Base-by-base conservation (phyloP, 495 filamentous ascomycete genomes). In the Podospora fimiseda region DNA sequence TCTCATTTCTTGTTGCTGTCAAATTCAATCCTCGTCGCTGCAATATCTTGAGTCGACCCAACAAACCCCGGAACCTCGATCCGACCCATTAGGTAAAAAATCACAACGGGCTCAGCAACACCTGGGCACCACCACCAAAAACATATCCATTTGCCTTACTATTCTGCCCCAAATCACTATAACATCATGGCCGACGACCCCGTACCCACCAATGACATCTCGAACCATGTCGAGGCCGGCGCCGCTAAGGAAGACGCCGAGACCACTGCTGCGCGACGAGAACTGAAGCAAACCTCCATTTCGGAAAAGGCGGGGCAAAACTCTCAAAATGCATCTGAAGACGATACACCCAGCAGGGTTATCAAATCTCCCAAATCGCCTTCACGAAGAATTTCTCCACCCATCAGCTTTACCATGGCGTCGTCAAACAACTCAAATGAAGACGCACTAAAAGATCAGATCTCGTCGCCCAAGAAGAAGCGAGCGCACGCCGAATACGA, bases 381-480 rank as follows among this genome's bases (percentile, higher is more conserved):
- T 8, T 38, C 49, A 4, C 36, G 48, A 21, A 40, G 38, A 43
- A 27, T 52, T 8, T 73, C 71, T n/a, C 68, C 64, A 52, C 68
- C 67, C 30, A 56, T 52, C 48, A 58, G 53, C 36, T 57, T 63
- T 19, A 46, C 69, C n/a, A n/a, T n/a, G n/a, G n/a, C n/a, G n/a
- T n/a, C n/a, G n/a, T n/a, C n/a, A n/a, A n/a, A n/a, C n/a, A n/a
- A n/a, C 3, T 50, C 58, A 1, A 64, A 59, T n/a, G 62, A 62
- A 45, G 67, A 73, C 22, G 59, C 60, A 9, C 51, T 76, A 57
- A 70, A 61, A 56, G 74, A 78, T 49, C 64, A 72, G 43, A 48
- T 80, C 13, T 66, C 71, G 15, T 79, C 76, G 5, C 78, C 78
- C 24, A 81, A 80, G 69, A 81, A 80, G 66, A 81, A 81, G 65